Evolutionary conservation across 257 asterid genomes (phyloP).

Genomic region (Rauvolfia tetraphylla): DNA sequence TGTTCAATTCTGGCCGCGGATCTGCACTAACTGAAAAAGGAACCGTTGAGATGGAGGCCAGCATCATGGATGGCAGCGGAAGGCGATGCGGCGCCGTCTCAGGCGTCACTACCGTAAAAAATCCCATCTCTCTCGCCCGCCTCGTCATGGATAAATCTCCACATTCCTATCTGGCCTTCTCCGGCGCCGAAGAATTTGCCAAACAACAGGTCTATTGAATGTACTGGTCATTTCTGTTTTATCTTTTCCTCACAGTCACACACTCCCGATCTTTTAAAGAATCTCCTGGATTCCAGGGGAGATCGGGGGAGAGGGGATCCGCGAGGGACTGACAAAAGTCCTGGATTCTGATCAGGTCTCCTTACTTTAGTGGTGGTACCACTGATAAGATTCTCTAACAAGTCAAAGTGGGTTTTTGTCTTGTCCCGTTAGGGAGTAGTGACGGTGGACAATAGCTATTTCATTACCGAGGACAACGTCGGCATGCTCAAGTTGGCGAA

Average conservation of each 20-base stretch:
- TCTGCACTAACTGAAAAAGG: constrained; percentile 89
- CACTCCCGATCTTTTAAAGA: background rate
- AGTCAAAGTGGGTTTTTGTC: background rate
- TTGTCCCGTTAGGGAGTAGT: constrained; percentile 63
- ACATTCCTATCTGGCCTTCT: constrained; percentile 84
- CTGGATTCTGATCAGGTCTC: background rate
- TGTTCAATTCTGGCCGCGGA: constrained; percentile 97
- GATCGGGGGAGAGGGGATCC: background rate
- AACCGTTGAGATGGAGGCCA: constrained; percentile 99
- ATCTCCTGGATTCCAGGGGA: constrained; percentile 13
- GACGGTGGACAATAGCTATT: constrained; percentile 68
- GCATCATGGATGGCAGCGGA: constrained; percentile 87
- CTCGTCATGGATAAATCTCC: constrained; percentile 97
- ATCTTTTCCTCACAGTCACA: background rate
- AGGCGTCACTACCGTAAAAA: constrained; percentile 78
- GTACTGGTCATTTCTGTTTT: background rate
- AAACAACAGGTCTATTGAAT: constrained; percentile 55
- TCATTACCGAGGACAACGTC: constrained; percentile 82
- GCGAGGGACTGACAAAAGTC: too few species aligned
- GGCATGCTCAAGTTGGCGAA: constrained; percentile 94
- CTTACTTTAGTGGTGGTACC: background rate
- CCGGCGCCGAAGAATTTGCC: constrained; percentile 92
- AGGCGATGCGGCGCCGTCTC: constrained; percentile 99
- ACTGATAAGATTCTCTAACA: constrained; percentile 2
- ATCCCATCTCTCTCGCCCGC: constrained; percentile 93